Evolutionary conservation across 306 rosid species (phyloP).

Genomic region (Senna siamea): DNA sequence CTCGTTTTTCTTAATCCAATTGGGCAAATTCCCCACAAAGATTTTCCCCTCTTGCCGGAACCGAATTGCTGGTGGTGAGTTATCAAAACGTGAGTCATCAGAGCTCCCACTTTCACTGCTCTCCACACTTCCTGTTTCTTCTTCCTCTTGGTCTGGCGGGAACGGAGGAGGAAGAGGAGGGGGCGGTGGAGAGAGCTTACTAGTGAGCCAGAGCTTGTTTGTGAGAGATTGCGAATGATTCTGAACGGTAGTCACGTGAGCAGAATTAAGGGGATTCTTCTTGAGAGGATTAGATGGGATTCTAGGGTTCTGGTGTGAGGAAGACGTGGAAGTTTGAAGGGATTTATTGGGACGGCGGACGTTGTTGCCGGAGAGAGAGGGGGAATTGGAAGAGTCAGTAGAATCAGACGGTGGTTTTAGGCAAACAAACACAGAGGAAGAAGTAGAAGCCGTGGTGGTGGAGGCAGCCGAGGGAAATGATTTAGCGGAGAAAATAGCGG

Average conservation of each 20-base stretch:
- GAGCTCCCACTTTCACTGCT: conserved; percentile 20
- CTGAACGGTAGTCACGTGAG: conserved; percentile 34
- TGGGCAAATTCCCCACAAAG: conserved; percentile 85
- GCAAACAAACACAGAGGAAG: conserved; percentile 50
- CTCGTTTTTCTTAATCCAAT: conserved; percentile 76
- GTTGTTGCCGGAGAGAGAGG: conserved; percentile 40
- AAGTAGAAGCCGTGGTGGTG: conserved; percentile 30
- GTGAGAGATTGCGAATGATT: conserved; percentile 49
- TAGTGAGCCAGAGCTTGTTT: conserved; percentile 83
- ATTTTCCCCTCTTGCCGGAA: conserved; percentile 86
- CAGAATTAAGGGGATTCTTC: conserved; percentile 42
- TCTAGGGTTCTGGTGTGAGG: conserved; percentile 42
- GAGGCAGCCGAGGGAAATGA: neutral
- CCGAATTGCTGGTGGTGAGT: neutral
- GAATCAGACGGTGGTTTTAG: conserved; percentile 56
- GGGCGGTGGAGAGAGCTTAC: conserved; percentile 67
- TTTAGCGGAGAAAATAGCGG: conserved; percentile 17
- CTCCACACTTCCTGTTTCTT: conserved; percentile 8
- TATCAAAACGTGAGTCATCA: conserved; percentile 19
- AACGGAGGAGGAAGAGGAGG: neutral
- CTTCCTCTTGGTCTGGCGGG: neutral
- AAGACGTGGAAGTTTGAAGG: conserved; percentile 43
- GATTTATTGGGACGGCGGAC: conserved; percentile 76
- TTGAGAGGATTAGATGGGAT: conserved; percentile 59
- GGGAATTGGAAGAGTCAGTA: conserved; percentile 27